Evolutionary conservation across 306 rosid species (phyloP), one percentile per base, ranked within the genome.

Genomic region (Lablab purpureus): DNA sequence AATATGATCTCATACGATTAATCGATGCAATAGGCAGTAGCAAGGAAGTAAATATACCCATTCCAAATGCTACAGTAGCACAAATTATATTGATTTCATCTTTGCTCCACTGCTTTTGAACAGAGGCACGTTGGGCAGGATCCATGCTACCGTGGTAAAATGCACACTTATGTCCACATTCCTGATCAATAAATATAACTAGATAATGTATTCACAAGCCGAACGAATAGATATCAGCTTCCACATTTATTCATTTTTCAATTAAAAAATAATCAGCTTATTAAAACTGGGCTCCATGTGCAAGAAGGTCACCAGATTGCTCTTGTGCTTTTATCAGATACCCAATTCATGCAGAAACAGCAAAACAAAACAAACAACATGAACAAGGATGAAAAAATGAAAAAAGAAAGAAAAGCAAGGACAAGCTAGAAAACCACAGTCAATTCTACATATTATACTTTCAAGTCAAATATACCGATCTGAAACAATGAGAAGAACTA

Each of bases 31-130:
- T 18, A 64, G 79, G 75, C 54, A 81, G 74, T 51, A 81, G 75
- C 64, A 74, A 73, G 32, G 83, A 84, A 63, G 75, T 32, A 85
- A 83, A 32, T 37, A 6, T 95, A 95, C 99, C 99, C 99, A 95
- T 95, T 88, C 99, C 99, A 90, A 95, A 95, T 82, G 99, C 99
- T 84, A 95, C 96, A 23, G 99, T 95, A 64, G 99, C 99, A 77
- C 99, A 95, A 64, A 95, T 95, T 55, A 95, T 85, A 47, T 93
- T 93, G 70, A 95, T 84, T 86, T 95, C 99, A 82, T 95, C 98
- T 89, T 93, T 95, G 85, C 99, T 95, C 98, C 99, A 95, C 82
- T 95, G 99, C 84, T 88, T 91, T 80, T 95, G 99, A 81, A 93
- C 87, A 76, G 79, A 86, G 81, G 99, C 52, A 78, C 99, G 96